Conservation (phyloP, 805 yeast species). For the Candida railenensis region DNA sequence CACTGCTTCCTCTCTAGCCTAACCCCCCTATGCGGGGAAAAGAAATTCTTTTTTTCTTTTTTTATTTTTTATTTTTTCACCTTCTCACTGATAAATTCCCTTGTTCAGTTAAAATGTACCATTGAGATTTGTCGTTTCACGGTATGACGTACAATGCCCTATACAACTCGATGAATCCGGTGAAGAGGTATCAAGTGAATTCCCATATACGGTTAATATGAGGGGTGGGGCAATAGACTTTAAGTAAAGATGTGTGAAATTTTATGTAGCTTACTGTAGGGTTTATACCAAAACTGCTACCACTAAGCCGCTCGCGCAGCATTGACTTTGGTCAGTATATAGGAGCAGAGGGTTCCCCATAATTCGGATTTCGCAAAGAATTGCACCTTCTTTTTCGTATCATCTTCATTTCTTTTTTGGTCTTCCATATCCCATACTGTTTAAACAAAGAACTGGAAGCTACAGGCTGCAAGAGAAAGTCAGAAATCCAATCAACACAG, state of each 20-base stretch:
- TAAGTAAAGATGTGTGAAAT: too few relatives aligned
- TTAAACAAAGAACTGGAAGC: too few relatives aligned
- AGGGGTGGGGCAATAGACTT: background rate
- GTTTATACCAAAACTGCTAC: background rate
- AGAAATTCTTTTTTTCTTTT: background rate
- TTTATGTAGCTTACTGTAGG: too few relatives aligned
- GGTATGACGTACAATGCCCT: background rate
- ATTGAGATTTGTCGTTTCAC: background rate
- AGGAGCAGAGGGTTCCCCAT: background rate
- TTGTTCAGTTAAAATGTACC: constrained; percentile 1
- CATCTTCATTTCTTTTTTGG: background rate
- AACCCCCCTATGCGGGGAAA: background rate
- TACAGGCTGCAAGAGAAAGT: too few relatives aligned
- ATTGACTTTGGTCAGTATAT: background rate
- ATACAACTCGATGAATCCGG: background rate
- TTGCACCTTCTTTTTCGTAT: background rate
- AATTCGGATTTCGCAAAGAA: background rate
- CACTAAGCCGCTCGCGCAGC: too few relatives aligned
- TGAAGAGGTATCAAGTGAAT: background rate
- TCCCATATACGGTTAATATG: background rate
- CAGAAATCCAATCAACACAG: too few relatives aligned
- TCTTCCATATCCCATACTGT: background rate
- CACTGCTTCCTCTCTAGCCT: background rate
- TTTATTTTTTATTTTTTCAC: background rate
- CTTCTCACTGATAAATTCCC: background rate